Evolutionary conservation across 2,329 filamentous ascomycete species (phyloP).

Genomic region (Orbilia ellipsospora): DNA sequence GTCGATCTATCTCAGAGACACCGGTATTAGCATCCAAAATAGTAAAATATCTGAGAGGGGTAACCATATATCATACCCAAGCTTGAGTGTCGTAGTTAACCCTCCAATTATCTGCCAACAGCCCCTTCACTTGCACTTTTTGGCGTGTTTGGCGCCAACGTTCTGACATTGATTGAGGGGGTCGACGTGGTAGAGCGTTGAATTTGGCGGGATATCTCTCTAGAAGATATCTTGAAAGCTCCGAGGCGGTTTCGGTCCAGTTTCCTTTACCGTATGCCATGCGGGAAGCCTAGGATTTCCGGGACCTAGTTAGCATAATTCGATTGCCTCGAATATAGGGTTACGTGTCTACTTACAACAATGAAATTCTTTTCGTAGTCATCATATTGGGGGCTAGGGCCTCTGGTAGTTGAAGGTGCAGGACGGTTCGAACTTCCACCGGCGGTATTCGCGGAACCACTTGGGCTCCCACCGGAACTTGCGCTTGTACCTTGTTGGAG

Average conservation of each 20-base stretch:
- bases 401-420: too few relatives aligned
- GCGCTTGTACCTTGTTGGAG: too few relatives aligned
- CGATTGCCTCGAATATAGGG: too few relatives aligned
- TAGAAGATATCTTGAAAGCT: background rate
- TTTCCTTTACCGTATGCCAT: background rate
- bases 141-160: slow-evolving; percentile 1
- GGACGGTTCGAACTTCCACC: too few relatives aligned
- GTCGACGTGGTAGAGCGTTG: background rate
- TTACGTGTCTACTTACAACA: background rate
- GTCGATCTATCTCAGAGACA: background rate
- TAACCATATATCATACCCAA: background rate
- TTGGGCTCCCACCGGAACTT: too few relatives aligned
- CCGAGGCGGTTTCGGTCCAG: background rate
- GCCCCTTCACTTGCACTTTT: background rate
- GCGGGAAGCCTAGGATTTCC: slow-evolving; percentile 1
- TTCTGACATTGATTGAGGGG: background rate
- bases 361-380: slow-evolving; percentile 13
- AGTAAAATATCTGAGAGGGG: background rate
- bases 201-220: background rate
- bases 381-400: too few relatives aligned
- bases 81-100: too few relatives aligned
- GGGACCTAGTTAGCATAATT: background rate
- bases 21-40: background rate
- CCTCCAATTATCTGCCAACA: background rate
- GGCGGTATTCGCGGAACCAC: too few relatives aligned